Percentiles rank a stretch among this genome's conserved stretches.
phyloP scores from a whole-genome alignment of 2,329 filamentous ascomycete species.

The Ceratocystis smalleyi region DNA sequence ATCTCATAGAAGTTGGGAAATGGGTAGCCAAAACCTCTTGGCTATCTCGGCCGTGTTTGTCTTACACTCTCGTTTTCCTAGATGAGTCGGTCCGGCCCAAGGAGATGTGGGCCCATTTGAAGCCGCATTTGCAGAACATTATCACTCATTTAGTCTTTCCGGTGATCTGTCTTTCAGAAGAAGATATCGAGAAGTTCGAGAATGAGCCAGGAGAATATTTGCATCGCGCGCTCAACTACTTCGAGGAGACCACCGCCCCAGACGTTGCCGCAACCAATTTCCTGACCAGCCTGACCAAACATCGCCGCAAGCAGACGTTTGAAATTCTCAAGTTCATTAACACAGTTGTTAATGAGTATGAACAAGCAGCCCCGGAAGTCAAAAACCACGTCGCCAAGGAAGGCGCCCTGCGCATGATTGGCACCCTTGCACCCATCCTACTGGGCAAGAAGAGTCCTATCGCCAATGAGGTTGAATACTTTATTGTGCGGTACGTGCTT shows the following conservation, averaged over 20 bases:
- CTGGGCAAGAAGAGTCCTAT: conserved; percentile 97
- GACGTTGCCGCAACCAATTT: conserved; percentile 96
- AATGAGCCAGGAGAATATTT: conserved; percentile 93
- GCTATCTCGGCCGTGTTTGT: conserved; percentile 87
- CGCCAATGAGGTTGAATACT: conserved; percentile 93
- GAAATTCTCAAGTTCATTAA: conserved; percentile 92
- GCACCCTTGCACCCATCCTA: conserved; percentile 82
- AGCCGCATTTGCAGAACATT: conserved; percentile 82
- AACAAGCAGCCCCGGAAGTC: conserved; percentile 64
- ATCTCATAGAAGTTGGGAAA: conserved; percentile 86
- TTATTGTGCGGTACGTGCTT: conserved; percentile 95
- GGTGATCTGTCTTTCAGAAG: conserved; percentile 77
- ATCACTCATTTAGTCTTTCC: conserved; percentile 94
- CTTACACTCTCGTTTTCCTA: conserved; percentile 84
- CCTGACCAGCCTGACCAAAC: conserved; percentile 84
- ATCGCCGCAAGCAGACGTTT: conserved; percentile 87
- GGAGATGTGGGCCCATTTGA: conserved; percentile 88
- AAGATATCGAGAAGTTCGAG: conserved; percentile 87
- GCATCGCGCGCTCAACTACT: conserved; percentile 93
- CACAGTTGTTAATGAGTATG: conserved; percentile 83
- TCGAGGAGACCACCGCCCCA: conserved; percentile 88
- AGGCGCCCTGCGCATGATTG: conserved; percentile 92
- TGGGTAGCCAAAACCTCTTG: conserved; percentile 91
- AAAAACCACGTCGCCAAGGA: conserved; percentile 95
- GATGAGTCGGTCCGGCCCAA: conserved; percentile 97